Evolutionary conservation across 1,139 yeast species (phyloP), one percentile per base, ranked within the genome.

Genomic region (Lodderomyces beijingensis): DNA sequence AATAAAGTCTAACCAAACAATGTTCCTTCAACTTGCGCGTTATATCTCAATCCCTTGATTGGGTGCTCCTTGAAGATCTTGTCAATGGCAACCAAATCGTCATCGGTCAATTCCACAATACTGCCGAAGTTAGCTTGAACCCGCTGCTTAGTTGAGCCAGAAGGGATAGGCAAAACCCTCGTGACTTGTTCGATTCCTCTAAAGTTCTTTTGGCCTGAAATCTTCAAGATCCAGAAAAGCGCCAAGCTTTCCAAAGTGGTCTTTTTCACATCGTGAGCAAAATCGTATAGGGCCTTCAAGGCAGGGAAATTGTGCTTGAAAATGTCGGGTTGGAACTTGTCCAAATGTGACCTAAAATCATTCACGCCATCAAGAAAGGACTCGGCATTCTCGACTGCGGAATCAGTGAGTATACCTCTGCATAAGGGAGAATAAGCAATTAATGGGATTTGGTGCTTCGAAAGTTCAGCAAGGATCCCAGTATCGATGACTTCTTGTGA

Each of bases 371-470:
- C 31, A 27, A 50, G 45, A 43, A 57, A 63, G 2, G 44, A 46
- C 4, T 60, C 59, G 4, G 58, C 45, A 7, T 67, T 51, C 28
- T 60, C 71, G 37, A 76, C 69, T 11, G 62, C 49, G 31, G 43
- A 43, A 37, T 91, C 93, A 5, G 93, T 79, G 39, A 87, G 67
- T 37, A 78, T 57, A 1, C 96, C 95, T 48, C 84, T 68, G n/a
- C 87, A 79, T 40, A 87, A 65, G 25, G 95, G 95, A 17, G 94
- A 81, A 57, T 87, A 86, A 17, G 89, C 86, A 40, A 83, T 59
- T 24, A 85, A 62, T 6, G 91, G 82, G 36, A 86, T 70, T n/a
- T 62, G 63, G 25, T 51, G 50, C 30, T 47, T 43, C 10, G 68
- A 51, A 25, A 72, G 62, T 38, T 78, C 79, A 11, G 65, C 69